A percentile compares a stretch with the other conserved stretches of the same genome.
Conservation (phyloP, 805 yeast genomes). For the Metschnikowia henanensis region DNA sequence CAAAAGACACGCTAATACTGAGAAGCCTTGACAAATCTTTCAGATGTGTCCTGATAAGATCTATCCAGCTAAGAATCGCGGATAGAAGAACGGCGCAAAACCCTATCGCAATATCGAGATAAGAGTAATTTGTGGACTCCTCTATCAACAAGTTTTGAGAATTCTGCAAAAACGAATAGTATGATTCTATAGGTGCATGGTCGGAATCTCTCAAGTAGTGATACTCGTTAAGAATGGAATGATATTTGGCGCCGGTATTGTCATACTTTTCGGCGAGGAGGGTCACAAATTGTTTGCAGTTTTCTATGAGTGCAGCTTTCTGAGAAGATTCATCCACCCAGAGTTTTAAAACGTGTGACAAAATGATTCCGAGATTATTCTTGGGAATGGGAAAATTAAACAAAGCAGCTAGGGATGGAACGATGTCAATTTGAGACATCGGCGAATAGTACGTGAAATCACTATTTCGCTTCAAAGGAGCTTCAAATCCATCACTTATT, state of each 20-base stretch:
- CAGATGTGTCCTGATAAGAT: not conserved
- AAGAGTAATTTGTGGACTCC: conserved; percentile 73
- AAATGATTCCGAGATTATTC: conserved; percentile 72
- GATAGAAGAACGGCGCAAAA: conserved; percentile 15
- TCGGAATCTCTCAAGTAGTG: conserved; percentile 2
- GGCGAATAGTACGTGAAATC: conserved; percentile 53
- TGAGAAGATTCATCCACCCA: conserved; percentile 42
- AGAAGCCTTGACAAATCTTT: not conserved
- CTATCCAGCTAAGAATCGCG: not conserved
- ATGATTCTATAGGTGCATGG: conserved; percentile 17
- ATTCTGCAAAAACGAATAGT: conserved; percentile 38
- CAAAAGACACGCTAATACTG: conserved; percentile 6
- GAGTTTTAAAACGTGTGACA: conserved; percentile 54
- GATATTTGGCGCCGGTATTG: conserved; percentile 6
- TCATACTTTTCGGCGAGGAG: conserved; percentile 45
- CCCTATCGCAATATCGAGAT: conserved; percentile 42
- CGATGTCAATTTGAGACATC: conserved; percentile 69
- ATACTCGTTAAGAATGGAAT: conserved; percentile 17
- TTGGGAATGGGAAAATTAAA: conserved; percentile 68
- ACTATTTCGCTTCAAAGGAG: conserved; percentile 40
- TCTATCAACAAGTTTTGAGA: conserved; percentile 54
- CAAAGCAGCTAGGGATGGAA: conserved; percentile 64
- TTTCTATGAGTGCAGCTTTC: conserved; percentile 45
- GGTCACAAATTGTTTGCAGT: conserved; percentile 55
- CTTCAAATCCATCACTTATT: conserved; percentile 15